phyloP scores from a whole-genome alignment of 176 grass and related monocot species.

The Musa itinerans region DNA sequence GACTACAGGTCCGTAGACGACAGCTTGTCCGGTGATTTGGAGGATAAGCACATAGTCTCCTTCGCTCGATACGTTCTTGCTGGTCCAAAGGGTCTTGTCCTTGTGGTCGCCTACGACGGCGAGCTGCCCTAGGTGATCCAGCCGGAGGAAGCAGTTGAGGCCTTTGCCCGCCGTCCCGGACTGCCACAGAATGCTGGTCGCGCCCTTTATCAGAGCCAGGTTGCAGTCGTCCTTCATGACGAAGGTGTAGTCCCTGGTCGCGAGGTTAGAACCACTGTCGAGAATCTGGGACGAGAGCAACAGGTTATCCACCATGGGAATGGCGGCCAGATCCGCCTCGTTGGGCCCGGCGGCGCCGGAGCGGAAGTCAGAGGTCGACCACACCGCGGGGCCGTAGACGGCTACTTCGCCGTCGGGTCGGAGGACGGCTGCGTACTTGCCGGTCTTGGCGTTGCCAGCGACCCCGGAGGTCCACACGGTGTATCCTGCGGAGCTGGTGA shows the following conservation, averaged over 20 bases:
- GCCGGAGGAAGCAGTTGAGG: conserved; percentile 1
- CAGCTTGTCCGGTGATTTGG: conserved; percentile 8
- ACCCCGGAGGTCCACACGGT: neutral
- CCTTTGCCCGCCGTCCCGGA: neutral
- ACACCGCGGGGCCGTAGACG: conserved; percentile 5
- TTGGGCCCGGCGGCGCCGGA: neutral
- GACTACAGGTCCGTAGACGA: conserved; percentile 5
- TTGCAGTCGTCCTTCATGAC: conserved; percentile 8
- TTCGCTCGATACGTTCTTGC: neutral
- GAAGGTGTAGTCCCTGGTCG: conserved; percentile 9
- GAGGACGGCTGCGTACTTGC: conserved; percentile 12
- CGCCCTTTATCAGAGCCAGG: neutral
- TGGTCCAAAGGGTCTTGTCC: neutral
- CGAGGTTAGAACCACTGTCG: neutral
- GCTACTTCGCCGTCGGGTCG: neutral
- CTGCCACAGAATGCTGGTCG: neutral
- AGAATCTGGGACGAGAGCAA: conserved; percentile 7
- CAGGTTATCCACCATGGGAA: neutral
- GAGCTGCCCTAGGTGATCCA: conserved; percentile 10
- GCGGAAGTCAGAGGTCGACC: neutral
- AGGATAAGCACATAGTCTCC: conserved; percentile 15
- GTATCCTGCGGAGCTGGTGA: neutral
- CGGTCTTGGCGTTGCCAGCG: neutral
- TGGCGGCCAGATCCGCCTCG: neutral
- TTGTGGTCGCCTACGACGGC: neutral